Evolutionary conservation across 495 filamentous ascomycete genomes (phyloP), one percentile per base, ranked within the genome.

Genomic region (Penicillium silybi): DNA sequence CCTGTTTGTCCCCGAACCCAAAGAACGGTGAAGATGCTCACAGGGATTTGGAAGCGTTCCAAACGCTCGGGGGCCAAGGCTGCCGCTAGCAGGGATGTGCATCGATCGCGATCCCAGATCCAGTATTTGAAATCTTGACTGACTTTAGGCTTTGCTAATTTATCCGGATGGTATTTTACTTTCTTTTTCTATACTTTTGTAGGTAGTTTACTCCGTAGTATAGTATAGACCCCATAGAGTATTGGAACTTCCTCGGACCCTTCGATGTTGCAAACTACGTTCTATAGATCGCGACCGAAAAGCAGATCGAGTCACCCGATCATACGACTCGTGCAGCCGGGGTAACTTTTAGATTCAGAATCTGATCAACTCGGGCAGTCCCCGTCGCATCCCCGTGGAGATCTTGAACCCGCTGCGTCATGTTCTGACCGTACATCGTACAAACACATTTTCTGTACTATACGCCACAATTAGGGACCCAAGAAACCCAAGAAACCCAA

Each of bases 51-150:
- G 40, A 26, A 6, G 32, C 15, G 26, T 47, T 26, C 35, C 39
- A 22, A 44, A 45, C 19, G 25, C 20, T 41, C 26, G 22, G 46
- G 25, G 53, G 3, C 41, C 19, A 32, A 45, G 39, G 32, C 45
- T 40, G 41, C 19, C 16, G 45, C 56, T 55, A 59, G 56, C 48
- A 59, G 52, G 56, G 56, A 52, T 59, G 45, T 26, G 25, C 22
- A 46, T 50, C 40, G 50, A 59, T 59, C 49, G 48, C 50, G 57
- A 61, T 56, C 52, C 19, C 10, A 48, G 57, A 59, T 59, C 53
- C 4, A 45, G 54, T 48, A 57, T 57, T 57, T 57, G 46, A 53
- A 57, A 53, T 56, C 32, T 5, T 19, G 19, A 18, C 10, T 3
- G 32, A 35, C 10, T 35, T 35, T 23, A 23, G 22, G 22, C 22